These are phyloP conservation scores for Trypethelium eluteriae DNA, from an alignment of 495 filamentous ascomycete species.

Conservation along the genomic window DNA sequence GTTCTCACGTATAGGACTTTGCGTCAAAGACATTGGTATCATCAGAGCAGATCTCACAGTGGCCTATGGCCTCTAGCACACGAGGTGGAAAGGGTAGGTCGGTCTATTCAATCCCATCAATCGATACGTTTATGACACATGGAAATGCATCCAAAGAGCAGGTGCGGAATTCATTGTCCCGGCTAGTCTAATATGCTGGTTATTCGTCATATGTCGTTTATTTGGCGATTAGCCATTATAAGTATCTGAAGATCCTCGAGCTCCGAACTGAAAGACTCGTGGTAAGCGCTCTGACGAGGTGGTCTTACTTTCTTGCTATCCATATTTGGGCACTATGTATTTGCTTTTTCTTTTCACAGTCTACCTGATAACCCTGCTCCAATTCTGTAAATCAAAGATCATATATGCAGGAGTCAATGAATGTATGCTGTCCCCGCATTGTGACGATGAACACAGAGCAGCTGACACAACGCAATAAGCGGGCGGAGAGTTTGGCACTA, in stretches of 20 bases:
- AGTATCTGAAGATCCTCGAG: neutral
- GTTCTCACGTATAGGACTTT: too few species aligned
- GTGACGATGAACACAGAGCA: neutral
- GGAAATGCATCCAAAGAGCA: neutral
- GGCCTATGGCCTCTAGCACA: neutral
- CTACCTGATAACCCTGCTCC: neutral
- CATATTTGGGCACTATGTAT: neutral
- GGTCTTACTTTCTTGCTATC: neutral
- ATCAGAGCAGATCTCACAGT: neutral
- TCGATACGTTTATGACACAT: too few species aligned
- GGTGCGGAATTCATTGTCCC: neutral
- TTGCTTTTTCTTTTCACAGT: neutral
- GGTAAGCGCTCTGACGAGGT: neutral
- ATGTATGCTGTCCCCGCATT: neutral
- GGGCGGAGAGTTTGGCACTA: slow-evolving; percentile 21
- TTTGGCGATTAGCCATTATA: neutral
- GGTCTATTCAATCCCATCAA: too few species aligned
- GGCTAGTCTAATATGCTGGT: neutral
- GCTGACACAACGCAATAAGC: neutral
- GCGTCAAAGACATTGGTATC: too few species aligned
- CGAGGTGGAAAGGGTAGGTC: too few species aligned
- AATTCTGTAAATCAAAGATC: slow-evolving; percentile 15
- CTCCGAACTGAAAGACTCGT: neutral
- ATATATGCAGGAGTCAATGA: slow-evolving; percentile 21
- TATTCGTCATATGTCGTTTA: neutral